Base-by-base conservation (phyloP, 2,329 filamentous ascomycete genomes). In the Dothidotthia symphoricarpi region DNA sequence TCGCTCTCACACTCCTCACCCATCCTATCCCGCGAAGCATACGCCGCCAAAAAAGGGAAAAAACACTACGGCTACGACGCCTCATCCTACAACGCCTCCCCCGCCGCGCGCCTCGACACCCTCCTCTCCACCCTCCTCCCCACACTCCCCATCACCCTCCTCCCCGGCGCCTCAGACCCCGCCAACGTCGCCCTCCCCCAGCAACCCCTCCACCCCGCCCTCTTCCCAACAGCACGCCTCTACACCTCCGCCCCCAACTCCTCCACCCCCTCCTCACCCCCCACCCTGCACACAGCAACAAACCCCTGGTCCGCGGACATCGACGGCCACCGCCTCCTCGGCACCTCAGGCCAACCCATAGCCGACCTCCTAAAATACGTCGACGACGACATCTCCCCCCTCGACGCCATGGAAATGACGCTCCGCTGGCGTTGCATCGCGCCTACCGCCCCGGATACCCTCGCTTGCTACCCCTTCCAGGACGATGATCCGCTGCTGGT, bases 401-500 rank as follows among this genome's bases (percentile, higher is more conserved):
- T 97, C 16, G 83, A 84, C 31, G 87, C 96, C 78, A 93, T 97
- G 86, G 93, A 97, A 68, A 83, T 84, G 40, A 93, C 95, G 81
- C 82, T 95, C 51, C 78, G 89, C 42, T 98, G 93, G 93, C 79
- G 93, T 45, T 87, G 88, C 61, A 82, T 82, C 50, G 93, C 93
- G 4, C 93, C 93, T 1, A 98, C 93, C 0, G 93, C 93, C 1
- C 93, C 94, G 0, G 94, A 98, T 67, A 98, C 94, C 0, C 64
- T 98, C 28, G 95, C 89, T 87, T 90, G 86, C 60, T 98, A 97
- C 61, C 93, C 93, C 0, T 98, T 95, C 68, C 90, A 97, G 67
- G 86, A 93, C 13, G 80, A 88, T 33, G 94, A 98, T 60, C 89
- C 88, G 1, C 94, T 97, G 59, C 85, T 97, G 28, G 76, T 98